Percentiles rank a stretch among this genome's conserved stretches.
These are phyloP conservation scores for Secale cereale DNA, from an alignment of 176 grass and related monocot genomes.

Conservation along the genomic window DNA sequence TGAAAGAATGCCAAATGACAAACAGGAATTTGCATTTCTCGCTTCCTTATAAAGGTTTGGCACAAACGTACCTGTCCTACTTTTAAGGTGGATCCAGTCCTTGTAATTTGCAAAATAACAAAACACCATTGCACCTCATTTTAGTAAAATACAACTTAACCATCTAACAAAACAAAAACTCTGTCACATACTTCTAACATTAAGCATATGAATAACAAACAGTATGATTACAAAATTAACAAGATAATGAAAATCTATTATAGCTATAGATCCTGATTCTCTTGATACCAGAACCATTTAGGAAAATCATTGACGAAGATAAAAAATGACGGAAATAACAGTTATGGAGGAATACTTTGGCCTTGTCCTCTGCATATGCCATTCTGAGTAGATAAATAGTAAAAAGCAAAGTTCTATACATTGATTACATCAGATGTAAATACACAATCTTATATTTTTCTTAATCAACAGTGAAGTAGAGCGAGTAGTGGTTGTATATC, in stretches of 20 bases:
- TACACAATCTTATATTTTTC: constrained; percentile 3
- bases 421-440: background rate
- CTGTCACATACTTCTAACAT: background rate
- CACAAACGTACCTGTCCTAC: too few relatives aligned
- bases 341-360: background rate
- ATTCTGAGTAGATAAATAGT: background rate
- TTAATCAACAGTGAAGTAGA: background rate
- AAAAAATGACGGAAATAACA: background rate
- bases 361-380: background rate
- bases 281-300: background rate
- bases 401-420: background rate
- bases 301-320: background rate
- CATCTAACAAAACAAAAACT: background rate
- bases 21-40: too few relatives aligned
- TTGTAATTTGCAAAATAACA: too few relatives aligned
- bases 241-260: background rate
- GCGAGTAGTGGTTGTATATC: background rate
- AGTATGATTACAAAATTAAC: background rate
- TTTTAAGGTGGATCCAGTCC: too few relatives aligned
- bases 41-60: too few relatives aligned
- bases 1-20: too few relatives aligned
- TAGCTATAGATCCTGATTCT: background rate
- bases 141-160: background rate
- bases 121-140: too few relatives aligned
- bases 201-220: background rate